Base-by-base conservation (phyloP, 495 filamentous ascomycete species). In the Thermochaetoides thermophila region DNA sequence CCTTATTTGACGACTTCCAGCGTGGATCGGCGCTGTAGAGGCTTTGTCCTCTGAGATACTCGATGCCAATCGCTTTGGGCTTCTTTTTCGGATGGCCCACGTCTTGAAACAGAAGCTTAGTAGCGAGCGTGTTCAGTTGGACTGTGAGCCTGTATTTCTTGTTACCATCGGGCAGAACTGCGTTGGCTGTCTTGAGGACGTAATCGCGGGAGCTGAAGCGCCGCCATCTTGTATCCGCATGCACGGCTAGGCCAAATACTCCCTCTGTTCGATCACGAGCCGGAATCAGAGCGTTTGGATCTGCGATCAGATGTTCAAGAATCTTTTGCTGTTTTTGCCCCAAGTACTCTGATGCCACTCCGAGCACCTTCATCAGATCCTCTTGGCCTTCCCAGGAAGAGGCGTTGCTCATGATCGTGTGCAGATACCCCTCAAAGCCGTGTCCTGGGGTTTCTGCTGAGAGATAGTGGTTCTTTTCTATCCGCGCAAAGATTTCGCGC, bases 371-470 rank as follows among this genome's bases (percentile, higher is more conserved):
- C 11, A 38, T 14, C 8, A 53, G 23, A 39, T 54, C n/a, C 62
- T 31, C 31, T 59, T 52, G 27, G 52, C 40, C 11, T 57, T 32
- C 4, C 49, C 50, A 64, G 1, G 56, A 61, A 18, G 57, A 55
- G 10, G 58, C 48, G 31, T 58, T 49, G 18, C 40, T 46, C 24
- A 23, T 28, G 23, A 48, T 52, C 15, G 42, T 56, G 23, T 56
- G 45, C 12, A 76, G 46, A 61, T 63, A 79, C 7, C 74, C 73
- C 29, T 63, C 45, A 39, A 64, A 68, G 10, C 73, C 74, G 43
- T 77, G 73, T 17, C 46, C 53, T 0, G 53, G 46, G 1, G 58
- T 57, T 6, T 48, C 50, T 9, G 60, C 54, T 3, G 58, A 42
- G 10, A 62, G 29, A 45, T 75, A 75, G 27, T 64, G 41, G 45